A percentile compares a stretch with the other conserved stretches of the same genome.
Evolutionary conservation across 129 eudicot species (phyloP).

Genomic region (Daucus carota): DH1_v3.0 NC_030382.2:56433501-56434000

Average conservation of each 20-base stretch:
- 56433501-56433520: background rate
- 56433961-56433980: background rate
- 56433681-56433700: no score
- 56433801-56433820: background rate
- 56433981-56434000: background rate
- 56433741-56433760: background rate
- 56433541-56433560: background rate
- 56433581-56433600: background rate
- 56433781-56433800: background rate
- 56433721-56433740: background rate
- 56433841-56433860: background rate
- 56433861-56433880: background rate
- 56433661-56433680: background rate
- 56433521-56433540: background rate
- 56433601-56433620: background rate
- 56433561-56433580: background rate
- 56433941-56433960: background rate
- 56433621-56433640: background rate
- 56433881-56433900: background rate
- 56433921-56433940: background rate
- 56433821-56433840: background rate
- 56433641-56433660: background rate
- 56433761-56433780: background rate
- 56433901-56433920: background rate
- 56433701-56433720: background rate